Evolutionary conservation across 495 filamentous ascomycete genomes (phyloP).

Genomic region (Recurvomyces mirabilis): DNA sequence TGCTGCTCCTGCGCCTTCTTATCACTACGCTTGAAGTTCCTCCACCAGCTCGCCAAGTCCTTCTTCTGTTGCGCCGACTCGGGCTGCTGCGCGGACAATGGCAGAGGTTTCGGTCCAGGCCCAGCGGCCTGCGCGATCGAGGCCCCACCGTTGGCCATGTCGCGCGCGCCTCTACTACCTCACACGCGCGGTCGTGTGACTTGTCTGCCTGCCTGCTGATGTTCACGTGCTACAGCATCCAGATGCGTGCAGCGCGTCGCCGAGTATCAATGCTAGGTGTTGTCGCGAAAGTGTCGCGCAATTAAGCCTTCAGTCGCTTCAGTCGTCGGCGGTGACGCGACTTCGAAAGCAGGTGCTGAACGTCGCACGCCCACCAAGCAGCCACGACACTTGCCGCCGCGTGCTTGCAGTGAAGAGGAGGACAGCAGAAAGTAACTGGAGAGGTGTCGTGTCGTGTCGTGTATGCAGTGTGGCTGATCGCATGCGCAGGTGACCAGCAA

Average conservation of each 20-base stretch:
- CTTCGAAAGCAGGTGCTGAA: too few relatives aligned
- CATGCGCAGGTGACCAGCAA: constrained; percentile 2
- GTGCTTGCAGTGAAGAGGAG: too few relatives aligned
- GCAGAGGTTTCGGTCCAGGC: constrained; percentile 3
- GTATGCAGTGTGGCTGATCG: not conserved
- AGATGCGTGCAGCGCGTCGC: not conserved
- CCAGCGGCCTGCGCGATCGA: constrained; percentile 9
- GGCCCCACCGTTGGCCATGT: constrained; percentile 16
- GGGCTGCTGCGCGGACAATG: constrained; percentile 1
- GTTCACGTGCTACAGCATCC: constrained; percentile 5
- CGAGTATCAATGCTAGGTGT: not conserved
- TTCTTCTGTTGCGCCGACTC: constrained; percentile 53
- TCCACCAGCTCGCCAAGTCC: constrained; percentile 87
- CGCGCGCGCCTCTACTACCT: not conserved
- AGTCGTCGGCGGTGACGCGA: too few relatives aligned
- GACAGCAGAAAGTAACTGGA: too few relatives aligned
- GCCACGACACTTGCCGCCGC: too few relatives aligned
- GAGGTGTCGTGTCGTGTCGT: not conserved
- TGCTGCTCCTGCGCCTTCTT: constrained; percentile 65
- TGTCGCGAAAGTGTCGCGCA: not conserved
- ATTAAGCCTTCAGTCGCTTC: too few relatives aligned
- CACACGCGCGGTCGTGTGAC: too few relatives aligned
- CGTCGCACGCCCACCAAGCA: too few relatives aligned
- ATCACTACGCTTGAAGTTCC: constrained; percentile 60
- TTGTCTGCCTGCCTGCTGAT: too few relatives aligned